These are phyloP conservation scores for Circinella umbellata DNA, from an alignment of 371 early-diverging fungal species.

Conservation along the genomic window DNA sequence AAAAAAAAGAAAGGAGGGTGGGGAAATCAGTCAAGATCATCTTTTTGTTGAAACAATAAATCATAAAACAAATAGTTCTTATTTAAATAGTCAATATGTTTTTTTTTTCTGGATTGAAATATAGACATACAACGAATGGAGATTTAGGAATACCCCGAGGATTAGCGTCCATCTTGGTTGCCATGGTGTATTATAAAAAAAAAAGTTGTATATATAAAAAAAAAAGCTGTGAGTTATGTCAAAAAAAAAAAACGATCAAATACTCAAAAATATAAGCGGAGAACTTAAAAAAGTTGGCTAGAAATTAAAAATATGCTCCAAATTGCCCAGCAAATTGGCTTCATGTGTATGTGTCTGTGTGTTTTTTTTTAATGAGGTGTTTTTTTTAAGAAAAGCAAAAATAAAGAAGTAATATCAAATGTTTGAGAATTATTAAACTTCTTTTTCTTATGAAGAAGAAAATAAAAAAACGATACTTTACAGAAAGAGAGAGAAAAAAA, in stretches of 20 bases:
- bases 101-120: neutral
- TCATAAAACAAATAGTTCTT: too few species aligned
- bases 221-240: neutral
- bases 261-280: too few species aligned
- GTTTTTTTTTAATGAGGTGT: too few species aligned
- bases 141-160: conserved; percentile 95
- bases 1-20: neutral
- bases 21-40: too few species aligned
- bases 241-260: too few species aligned
- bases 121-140: conserved; percentile 85
- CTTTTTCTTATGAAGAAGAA: neutral
- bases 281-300: neutral
- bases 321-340: too few species aligned
- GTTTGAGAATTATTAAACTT: neutral
- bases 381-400: too few species aligned
- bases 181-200: conserved; percentile 10
- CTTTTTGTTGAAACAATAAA: too few species aligned
- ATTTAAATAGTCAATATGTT: neutral
- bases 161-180: conserved; percentile 68
- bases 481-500: neutral
- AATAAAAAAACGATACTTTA: conserved; percentile 3
- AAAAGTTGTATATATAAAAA: neutral
- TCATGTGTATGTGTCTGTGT: too few species aligned
- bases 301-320: neutral
- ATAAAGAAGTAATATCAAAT: too few species aligned